Evolutionary conservation across 495 filamentous ascomycete genomes (phyloP), one percentile per base, ranked within the genome.

Genomic region (Annulohypoxylon bovei): DNA sequence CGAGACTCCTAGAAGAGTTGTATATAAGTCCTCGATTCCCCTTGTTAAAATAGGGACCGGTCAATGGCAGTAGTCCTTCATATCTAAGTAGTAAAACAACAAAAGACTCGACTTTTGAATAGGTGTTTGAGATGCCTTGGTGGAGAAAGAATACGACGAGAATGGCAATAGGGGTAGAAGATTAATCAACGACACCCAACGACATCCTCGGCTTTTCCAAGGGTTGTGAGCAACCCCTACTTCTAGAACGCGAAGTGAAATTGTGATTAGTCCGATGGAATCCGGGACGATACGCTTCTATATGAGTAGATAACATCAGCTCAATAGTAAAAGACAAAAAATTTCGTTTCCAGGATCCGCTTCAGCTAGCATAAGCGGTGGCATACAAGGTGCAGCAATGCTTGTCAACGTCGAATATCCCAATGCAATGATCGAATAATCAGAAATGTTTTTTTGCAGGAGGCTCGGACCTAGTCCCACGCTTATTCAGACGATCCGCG

Each of bases 1-100:
- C 57, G 11, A 16, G 47, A 71, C 68, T 69, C 60, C 65, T 66
- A 66, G 55, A 69, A 65, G 70, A 73, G 70, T 67, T 44, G 16
- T 52, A 35, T 7, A 57, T 42, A 61, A 4, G 59, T 53, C 58
- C 40, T 39, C 22, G 6, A 14, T 27, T 7, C 32, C 33, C 32
- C 53, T 20, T 23, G 40, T 2, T 46, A 11, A 37, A 35, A 27
- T 14, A 6, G 18, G 28, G 33, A 12, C 16, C 9, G 18, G 18
- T 39, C 14, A 27, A 56, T 11, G 18, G 27, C n/a, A n/a, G n/a
- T 14, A 33, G 16, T 33, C 28, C 49, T 33, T 33, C 28, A 28
- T 28, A 25, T 25, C 46, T 2, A 50, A 28, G 4, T 16, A 14
- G n/a, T n/a, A 28, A 50, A 50, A 14, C 1, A 50, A 6, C 4